Base-by-base conservation (phyloP, 768 basidiomycete genomes). In the Russula dissimulans region DNA sequence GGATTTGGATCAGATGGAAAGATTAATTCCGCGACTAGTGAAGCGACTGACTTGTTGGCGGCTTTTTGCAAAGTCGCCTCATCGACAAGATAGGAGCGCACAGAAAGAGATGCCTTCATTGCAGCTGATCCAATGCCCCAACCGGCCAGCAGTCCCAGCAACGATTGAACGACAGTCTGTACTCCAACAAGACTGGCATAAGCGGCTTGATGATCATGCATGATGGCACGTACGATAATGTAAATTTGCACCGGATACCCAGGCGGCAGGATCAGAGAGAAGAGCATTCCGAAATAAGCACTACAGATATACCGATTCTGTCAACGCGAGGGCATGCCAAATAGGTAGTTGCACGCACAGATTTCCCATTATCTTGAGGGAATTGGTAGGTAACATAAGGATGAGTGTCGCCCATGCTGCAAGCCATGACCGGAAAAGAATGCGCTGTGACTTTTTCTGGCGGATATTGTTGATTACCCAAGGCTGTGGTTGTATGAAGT, bases 91-190 rank as follows among this genome's bases (percentile, higher is more conserved):
- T 73, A 66, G 53, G 71, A 68, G 6, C 77, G 71, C 0, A 77
- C 77, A 4, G 74, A 67, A 0, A 81, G 67, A 0, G 76, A 76
- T 0, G 79, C 77, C 3, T 76, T 76, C 81, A 84, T 83, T 0
- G 75, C 80, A 0, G 79, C 81, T 17, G 73, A 70, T 3, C 81
- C 80, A 65, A 81, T 74, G 0, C 77, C 82, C 82, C 83, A 85
- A 18, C 81, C 81, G 1, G 78, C 29, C 6, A 74, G 71, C 43
- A 81, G 63, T 2, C 82, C 82, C 11, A 82, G 26, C 5, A 62
- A 47, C 9, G 56, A 44, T 43, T 62, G 61, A 18, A 49, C 4
- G 45, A 57, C 31, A 12, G 54, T 5, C 61, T 62, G 46, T 42
- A 26, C 8, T 42, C 50, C n/a, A 29, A 32, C 18, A 48, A 36